Evolutionary conservation across 2,329 filamentous ascomycete species (phyloP), one percentile per base, ranked within the genome.

Genomic region (Verticillium klebahnii): DNA sequence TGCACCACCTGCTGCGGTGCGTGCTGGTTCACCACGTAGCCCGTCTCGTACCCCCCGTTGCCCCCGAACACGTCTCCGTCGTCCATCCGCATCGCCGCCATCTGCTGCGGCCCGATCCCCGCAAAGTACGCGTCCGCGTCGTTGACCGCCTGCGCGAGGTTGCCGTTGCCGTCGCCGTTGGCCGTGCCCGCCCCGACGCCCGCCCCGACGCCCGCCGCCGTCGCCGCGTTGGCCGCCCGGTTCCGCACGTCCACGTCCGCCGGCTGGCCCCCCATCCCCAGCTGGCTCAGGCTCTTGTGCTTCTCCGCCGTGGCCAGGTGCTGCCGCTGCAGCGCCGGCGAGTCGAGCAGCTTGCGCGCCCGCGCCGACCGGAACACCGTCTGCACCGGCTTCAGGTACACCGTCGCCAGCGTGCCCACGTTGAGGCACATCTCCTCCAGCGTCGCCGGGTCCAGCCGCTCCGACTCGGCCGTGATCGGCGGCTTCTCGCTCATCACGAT

Each of bases 401-500:
- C 94, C 0, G 95, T 99, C 3, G 95, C 95, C 3, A 99, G 83
- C 0, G 95, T 98, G 67, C 95, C 95, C 56, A 99, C 93, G 68
- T 94, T 96, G 63, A 99, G 85, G 71, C 95, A 98, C 86, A 99
- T 94, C 74, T 99, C 95, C 76, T 99, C 95, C 8, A 99, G 83
- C 0, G 95, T 99, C 56, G 85, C 83, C 0, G 93, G 89, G 72
- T 99, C 95, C 2, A 99, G 85, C 67, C 94, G 94, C 77, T 99
- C 95, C 32, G 91, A 93, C 75, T 99, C 95, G 37, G 95, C 94
- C 1, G 93, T 97, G 75, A 99, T 98, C 8, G 94, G 86, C 7
- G 95, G 95, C 74, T 99, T 99, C 68, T 96, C 91, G 63, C 95
- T 94, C 94, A 99, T 98, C 67, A 99, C 93, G 59, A 99, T 87